phyloP scores from a whole-genome alignment of 2,329 filamentous ascomycete genomes.

The Aspergillus floridensis region DNA sequence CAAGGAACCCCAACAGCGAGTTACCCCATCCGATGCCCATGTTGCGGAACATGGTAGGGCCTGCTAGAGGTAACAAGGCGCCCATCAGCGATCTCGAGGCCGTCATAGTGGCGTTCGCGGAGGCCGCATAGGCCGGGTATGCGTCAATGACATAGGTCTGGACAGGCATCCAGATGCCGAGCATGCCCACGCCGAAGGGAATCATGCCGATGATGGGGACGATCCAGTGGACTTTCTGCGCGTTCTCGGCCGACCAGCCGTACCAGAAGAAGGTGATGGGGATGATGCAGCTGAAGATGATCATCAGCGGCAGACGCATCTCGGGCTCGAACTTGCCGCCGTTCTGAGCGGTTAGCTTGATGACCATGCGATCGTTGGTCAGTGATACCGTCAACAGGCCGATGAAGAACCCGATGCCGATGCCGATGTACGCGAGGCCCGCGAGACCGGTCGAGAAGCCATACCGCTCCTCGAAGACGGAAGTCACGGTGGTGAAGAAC shows the following conservation, averaged over 20 bases:
- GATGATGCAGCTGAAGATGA: conserved; percentile 53
- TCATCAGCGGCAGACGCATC: conserved; percentile 54
- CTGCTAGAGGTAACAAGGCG: conserved; percentile 60
- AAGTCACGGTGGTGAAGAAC: conserved; percentile 54
- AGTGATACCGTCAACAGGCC: conserved; percentile 38
- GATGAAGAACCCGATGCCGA: conserved; percentile 44
- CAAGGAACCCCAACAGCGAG: conserved; percentile 55
- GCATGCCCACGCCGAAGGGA: conserved; percentile 55
- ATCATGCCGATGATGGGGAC: conserved; percentile 59
- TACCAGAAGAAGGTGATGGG: conserved; percentile 58
- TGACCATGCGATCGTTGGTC: conserved; percentile 34
- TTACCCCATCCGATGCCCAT: conserved; percentile 52
- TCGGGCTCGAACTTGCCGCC: conserved; percentile 47
- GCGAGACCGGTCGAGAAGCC: conserved; percentile 47
- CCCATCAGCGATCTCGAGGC: conserved; percentile 55
- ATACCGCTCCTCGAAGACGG: conserved; percentile 51
- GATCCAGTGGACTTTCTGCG: conserved; percentile 53
- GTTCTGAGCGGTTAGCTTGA: conserved; percentile 32
- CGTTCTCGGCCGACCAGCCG: conserved; percentile 56
- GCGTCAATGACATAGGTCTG: conserved; percentile 63
- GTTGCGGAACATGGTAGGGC: conserved; percentile 47
- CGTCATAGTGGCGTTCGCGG: conserved; percentile 54
- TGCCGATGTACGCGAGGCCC: conserved; percentile 50
- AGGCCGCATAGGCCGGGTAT: conserved; percentile 47
- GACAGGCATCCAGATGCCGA: conserved; percentile 55